Conservation (phyloP, 495 filamentous ascomycete species). For the Sordaria brevicollis region DNA sequence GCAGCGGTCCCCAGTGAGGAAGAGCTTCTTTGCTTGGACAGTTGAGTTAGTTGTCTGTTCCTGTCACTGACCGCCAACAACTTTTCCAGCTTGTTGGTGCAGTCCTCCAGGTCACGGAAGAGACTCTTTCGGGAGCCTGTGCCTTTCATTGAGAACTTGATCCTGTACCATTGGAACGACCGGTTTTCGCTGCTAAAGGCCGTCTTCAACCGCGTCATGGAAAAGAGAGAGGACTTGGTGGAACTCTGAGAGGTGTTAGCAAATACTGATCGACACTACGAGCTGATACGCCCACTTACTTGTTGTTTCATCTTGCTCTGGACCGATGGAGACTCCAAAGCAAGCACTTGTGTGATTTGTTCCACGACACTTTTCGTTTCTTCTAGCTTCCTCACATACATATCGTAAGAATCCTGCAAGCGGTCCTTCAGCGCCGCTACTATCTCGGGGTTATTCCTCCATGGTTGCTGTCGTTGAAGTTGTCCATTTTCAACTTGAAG, state of each 20-base stretch:
- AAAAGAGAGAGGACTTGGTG: no score
- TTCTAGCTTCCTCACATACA: slow-evolving; percentile 7
- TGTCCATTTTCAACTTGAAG: no score
- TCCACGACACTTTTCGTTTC: slow-evolving; percentile 1
- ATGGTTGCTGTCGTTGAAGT: no score
- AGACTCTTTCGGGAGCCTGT: not conserved
- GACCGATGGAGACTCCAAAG: not conserved
- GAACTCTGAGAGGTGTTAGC: not conserved
- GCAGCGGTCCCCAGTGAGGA: no score
- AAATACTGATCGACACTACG: slow-evolving; percentile 6
- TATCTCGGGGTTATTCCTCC: slow-evolving; percentile 4
- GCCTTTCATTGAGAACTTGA: slow-evolving; percentile 1
- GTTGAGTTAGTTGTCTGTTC: no score
- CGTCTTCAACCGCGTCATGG: not conserved
- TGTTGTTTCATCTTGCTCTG: not conserved
- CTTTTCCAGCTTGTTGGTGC: slow-evolving; percentile 5
- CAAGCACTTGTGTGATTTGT: slow-evolving; percentile 2
- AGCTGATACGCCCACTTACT: no score
- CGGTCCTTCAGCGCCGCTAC: not conserved
- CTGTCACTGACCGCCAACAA: not conserved
- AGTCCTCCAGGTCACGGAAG: slow-evolving; percentile 3
- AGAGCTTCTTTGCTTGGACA: no score
- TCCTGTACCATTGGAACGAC: not conserved
- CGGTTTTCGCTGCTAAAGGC: not conserved
- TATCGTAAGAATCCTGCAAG: slow-evolving; percentile 5